Conservation (phyloP, 1,139 yeast genomes). For the Zygosaccharomyces pseudobailii region DNA sequence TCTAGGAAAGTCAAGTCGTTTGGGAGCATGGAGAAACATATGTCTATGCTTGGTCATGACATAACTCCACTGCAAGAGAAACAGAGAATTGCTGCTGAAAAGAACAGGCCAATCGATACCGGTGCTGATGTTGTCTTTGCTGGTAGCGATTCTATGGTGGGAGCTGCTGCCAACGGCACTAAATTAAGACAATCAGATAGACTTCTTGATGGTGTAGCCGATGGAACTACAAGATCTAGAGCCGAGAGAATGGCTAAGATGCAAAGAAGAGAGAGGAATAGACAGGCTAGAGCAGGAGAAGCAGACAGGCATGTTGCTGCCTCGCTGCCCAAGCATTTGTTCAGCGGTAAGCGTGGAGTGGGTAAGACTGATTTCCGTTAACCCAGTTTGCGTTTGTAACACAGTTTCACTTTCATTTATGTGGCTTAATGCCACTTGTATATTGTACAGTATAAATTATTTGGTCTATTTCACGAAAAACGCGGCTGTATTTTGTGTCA, state of each 20-base stretch:
- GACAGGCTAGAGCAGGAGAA: constrained; percentile 91
- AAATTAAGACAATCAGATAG: constrained; percentile 69
- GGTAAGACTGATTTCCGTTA: constrained; percentile 69
- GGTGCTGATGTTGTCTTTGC: constrained; percentile 73
- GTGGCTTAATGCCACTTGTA: background rate
- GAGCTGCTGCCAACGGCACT: constrained; percentile 33
- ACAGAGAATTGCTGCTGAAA: constrained; percentile 40
- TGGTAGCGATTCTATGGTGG: constrained; percentile 35
- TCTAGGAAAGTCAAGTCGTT: constrained; percentile 75
- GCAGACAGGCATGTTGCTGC: constrained; percentile 89
- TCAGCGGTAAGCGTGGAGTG: constrained; percentile 92
- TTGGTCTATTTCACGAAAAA: background rate
- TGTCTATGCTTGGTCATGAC: constrained; percentile 88
- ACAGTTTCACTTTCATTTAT: background rate
- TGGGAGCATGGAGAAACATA: constrained; percentile 78
- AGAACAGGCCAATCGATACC: constrained; percentile 44
- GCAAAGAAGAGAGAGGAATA: constrained; percentile 91
- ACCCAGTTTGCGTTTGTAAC: background rate
- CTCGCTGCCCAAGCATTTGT: constrained; percentile 86
- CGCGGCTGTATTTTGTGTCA: constrained; percentile 3
- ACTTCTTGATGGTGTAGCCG: constrained; percentile 78
- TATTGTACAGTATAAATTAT: constrained; percentile 1
- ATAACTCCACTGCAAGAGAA: constrained; percentile 55
- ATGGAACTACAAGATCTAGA: constrained; percentile 75
- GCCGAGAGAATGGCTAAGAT: constrained; percentile 84